A percentile compares a stretch with the other conserved stretches of the same genome.
Evolutionary conservation across 495 filamentous ascomycete species (phyloP).

Genomic region (Aspergillus affinis): DNA sequence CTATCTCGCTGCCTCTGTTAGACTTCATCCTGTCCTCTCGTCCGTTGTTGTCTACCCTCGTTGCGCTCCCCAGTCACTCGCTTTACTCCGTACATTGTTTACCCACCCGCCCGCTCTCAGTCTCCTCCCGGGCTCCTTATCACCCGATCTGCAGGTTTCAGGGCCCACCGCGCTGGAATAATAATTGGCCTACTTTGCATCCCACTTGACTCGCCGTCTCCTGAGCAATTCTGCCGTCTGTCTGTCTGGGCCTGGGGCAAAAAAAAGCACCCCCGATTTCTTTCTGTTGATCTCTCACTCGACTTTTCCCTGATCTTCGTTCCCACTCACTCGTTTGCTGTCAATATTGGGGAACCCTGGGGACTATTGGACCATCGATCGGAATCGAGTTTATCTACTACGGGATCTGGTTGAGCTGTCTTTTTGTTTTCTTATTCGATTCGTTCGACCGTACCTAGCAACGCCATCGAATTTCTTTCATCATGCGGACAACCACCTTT

Average conservation of each 20-base stretch:
- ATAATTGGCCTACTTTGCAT: constrained; percentile 1
- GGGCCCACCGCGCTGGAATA: constrained; percentile 15
- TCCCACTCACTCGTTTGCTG: constrained; percentile 9
- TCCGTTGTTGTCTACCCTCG: constrained; percentile 1
- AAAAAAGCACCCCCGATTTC: neutral
- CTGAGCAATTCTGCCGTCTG: neutral
- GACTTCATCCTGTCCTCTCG: neutral
- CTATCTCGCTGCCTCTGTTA: neutral
- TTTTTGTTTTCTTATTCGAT: neutral
- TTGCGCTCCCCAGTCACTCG: constrained; percentile 21
- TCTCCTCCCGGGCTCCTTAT: constrained; percentile 18
- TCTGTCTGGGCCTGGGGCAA: neutral
- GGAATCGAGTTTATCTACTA: neutral
- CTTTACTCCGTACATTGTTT: constrained; percentile 27
- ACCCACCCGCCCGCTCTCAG: constrained; percentile 15
- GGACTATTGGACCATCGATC: constrained; percentile 9
- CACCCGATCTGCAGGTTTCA: constrained; percentile 22
- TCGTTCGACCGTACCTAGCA: neutral
- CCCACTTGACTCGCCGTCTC: neutral
- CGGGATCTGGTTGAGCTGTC: neutral
- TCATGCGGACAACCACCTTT: constrained; percentile 36
- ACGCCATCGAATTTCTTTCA: constrained; percentile 5
- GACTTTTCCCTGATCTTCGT: neutral
- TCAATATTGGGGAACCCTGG: neutral
- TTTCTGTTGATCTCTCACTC: neutral